Base-by-base conservation (phyloP, 208 protist species). In the Wallacemonas sp. region DNA sequence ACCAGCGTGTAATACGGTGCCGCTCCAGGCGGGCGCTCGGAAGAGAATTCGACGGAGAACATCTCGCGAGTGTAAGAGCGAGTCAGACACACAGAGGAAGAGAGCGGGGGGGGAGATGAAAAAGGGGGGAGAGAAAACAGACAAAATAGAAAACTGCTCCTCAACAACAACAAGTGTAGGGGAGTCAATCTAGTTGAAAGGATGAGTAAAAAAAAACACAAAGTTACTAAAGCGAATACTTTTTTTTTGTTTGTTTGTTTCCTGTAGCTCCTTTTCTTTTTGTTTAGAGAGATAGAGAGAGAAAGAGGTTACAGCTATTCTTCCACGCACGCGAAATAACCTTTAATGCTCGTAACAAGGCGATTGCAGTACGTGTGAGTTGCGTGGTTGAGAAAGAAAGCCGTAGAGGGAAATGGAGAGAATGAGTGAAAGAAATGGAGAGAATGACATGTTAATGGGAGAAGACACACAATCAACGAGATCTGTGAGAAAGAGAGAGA, bases 1-100 rank as follows among this genome's bases (percentile, higher is more conserved):
- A 92, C 85, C 34, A 95, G 69, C 2, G 82, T 83, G 71, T 92
- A 92, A 73, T 95, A 95, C 21, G 83, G 74, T 8, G 86, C 80
- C 53, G 84, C 72, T 11, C 80, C 75, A 49, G 58, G 54, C 15
- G 82, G 80, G 6, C 66, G 69, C 11, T 66, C 65, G 2, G 73
- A 82, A 17, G 67, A 54, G 51, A 92, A 81, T 69, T 95, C 85
- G 2, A 92, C 56, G 0, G 75, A 77, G 58, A 81, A 92, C 89
- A 95, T 95, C 1, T 17, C 22, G 27, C 31, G n/a, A 30, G 11
- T 19, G 14, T 6, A 41, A n/a, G n/a, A n/a, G n/a, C n/a, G 36
- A 17, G 9, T 17, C 36, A 17, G 15, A 38, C 12, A 24, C 9
- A n/a, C 15, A 6, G 36, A 41, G 3, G 30, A n/a, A 28, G 54